These are phyloP conservation scores for Citrus cavaleriei DNA, from an alignment of 345 rosid species.

Conservation along the genomic window DNA sequence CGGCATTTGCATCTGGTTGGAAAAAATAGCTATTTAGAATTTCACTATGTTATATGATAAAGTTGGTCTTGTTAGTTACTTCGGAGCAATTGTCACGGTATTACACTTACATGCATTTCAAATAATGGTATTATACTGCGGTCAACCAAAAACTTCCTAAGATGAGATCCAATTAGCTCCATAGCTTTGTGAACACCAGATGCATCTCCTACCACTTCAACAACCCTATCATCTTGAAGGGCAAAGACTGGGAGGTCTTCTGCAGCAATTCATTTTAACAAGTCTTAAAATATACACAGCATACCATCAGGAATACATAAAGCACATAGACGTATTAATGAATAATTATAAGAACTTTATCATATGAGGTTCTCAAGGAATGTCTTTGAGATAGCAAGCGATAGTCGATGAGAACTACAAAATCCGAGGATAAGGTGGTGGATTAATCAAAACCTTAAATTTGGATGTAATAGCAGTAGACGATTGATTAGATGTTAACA, in stretches of 20 bases:
- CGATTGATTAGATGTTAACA: neutral
- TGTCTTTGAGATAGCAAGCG: neutral
- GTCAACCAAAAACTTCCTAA: slow-evolving; percentile 96
- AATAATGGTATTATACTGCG: slow-evolving; percentile 86
- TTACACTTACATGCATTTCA: slow-evolving; percentile 70
- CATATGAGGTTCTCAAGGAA: neutral
- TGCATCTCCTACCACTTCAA: slow-evolving; percentile 88
- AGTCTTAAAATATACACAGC: neutral
- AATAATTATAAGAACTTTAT: neutral
- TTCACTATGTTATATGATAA: neutral
- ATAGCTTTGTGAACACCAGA: slow-evolving; percentile 82
- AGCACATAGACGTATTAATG: neutral
- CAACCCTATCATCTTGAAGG: slow-evolving; percentile 98
- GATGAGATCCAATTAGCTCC: slow-evolving; percentile 93
- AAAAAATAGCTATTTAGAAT: slow-evolving; percentile 4
- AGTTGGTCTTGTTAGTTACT: neutral
- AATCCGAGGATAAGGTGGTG: neutral
- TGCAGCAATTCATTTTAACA: slow-evolving; percentile 36
- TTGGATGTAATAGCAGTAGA: neutral
- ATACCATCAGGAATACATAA: neutral
- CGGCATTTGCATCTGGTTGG: slow-evolving; percentile 75
- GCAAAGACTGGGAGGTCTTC: slow-evolving; percentile 94
- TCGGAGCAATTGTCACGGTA: neutral
- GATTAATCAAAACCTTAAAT: neutral
- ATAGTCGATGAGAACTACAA: neutral